Evolutionary conservation across 2,329 filamentous ascomycete species (phyloP), one percentile per base, ranked within the genome.

Genomic region (Lojkania enalia): DNA sequence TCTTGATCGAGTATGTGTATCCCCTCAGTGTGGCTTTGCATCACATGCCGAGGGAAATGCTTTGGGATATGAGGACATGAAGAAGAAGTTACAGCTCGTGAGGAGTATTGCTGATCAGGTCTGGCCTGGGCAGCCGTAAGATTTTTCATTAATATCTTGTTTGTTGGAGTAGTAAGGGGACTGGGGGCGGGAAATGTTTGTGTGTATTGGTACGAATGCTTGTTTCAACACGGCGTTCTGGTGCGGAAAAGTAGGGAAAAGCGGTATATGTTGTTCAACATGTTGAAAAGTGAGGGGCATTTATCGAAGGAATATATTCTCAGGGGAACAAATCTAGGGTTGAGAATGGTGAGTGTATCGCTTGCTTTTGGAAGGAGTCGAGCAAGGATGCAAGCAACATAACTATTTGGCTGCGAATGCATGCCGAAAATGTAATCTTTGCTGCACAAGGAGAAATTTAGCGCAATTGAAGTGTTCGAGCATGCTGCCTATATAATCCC

Each of bases 41-140:
- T 88, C 83, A 25, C 87, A 91, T 64, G 82, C 85, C 55, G 83
- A 80, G 58, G 87, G 87, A 0, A 90, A 91, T 62, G 78, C 82
- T 12, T 74, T 91, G 42, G 79, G 77, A 16, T 74, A 82, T 51
- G 80, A 87, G 35, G 86, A 87, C 50, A 85, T 90, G 83, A 81
- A 81, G 71, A 82, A 79, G 67, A 91, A 90, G 74, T 70, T 91
- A 59, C 74, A 79, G 54, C 71, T 91, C 40, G 85, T 90, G 14
- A 79, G 86, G 52, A 75, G 82, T 56, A 82, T 91, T 58, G 86
- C 87, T 2, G 80, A 90, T 61, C 81, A 85, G 59, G 79, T 90
- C 46, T 91, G 87, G 87, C 76, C 77, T 3, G 74, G 75, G 15
- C 70, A 81, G 70, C 63, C 72, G 52, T 81, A 21, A 57, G 25